These are phyloP conservation scores for Fusarium denticulatum DNA, from an alignment of 2,329 filamentous ascomycete genomes.

Conservation along the genomic window DNA sequence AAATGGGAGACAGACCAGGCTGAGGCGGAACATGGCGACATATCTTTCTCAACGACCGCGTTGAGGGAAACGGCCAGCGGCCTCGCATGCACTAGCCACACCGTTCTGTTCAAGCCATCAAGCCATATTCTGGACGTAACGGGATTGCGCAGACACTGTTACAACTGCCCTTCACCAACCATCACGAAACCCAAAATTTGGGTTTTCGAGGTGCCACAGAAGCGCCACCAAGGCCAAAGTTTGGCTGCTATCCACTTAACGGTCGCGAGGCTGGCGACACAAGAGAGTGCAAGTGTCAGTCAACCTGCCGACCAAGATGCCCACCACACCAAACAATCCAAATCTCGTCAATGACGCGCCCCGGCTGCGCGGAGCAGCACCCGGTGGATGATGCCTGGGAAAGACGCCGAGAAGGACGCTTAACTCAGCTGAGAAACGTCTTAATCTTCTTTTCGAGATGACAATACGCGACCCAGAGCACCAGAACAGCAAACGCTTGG, in stretches of 20 bases:
- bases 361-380: conserved; percentile 26
- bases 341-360: conserved; percentile 35
- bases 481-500: conserved; percentile 36
- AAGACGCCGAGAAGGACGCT: conserved; percentile 35
- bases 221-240: conserved; percentile 29
- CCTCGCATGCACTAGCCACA: conserved; percentile 40
- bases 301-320: background rate
- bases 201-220: conserved; percentile 8
- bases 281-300: background rate
- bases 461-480: conserved; percentile 23
- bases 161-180: conserved; percentile 5
- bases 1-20: conserved; percentile 33
- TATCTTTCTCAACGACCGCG: conserved; percentile 28
- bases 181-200: conserved; percentile 23
- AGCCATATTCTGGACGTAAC: conserved; percentile 1
- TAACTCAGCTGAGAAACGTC: conserved; percentile 42
- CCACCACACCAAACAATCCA: conserved; percentile 27
- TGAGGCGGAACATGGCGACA: conserved; percentile 42
- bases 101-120: conserved; percentile 17
- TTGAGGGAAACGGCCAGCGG: conserved; percentile 23
- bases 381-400: conserved; percentile 35
- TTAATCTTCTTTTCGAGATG: conserved; percentile 17
- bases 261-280: conserved; percentile 35
- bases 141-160: conserved; percentile 4
- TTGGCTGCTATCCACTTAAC: conserved; percentile 22